Evolutionary conservation across 75 land plant species (phyloP).

Genomic region (Azolla pinnata): DNA sequence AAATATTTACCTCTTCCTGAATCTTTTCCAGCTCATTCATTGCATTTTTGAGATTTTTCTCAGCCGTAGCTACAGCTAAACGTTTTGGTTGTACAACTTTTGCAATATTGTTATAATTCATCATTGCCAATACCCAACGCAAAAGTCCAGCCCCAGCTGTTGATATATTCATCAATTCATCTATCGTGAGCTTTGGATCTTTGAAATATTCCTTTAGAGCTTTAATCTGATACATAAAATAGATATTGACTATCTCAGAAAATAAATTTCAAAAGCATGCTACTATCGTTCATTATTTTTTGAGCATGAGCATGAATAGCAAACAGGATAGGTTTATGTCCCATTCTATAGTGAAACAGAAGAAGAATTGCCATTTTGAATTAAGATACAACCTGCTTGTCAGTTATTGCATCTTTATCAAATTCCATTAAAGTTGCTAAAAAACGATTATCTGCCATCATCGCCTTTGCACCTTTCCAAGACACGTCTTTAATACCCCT

Average conservation of each 20-base stretch:
- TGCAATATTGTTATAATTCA: constrained; percentile 24
- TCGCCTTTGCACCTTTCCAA: constrained; percentile 36
- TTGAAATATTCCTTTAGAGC: constrained; percentile 26
- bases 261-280: no score
- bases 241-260: no score
- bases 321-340: no score
- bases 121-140: constrained; percentile 33
- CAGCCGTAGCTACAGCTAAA: constrained; percentile 20
- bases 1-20: constrained; percentile 16
- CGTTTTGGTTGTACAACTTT: constrained; percentile 26
- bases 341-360: no score
- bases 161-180: constrained; percentile 18
- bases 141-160: constrained; percentile 29
- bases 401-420: constrained; percentile 30
- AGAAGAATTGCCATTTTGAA: neutral
- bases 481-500: constrained; percentile 26
- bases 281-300: no score
- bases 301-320: no score
- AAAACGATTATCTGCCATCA: constrained; percentile 36
- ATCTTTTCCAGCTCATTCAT: constrained; percentile 21
- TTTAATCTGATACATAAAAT: constrained; percentile 25
- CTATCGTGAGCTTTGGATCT: constrained; percentile 25
- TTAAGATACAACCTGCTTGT: constrained; percentile 19
- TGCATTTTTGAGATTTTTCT: constrained; percentile 22
- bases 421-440: constrained; percentile 29